Percentiles rank a stretch among this genome's conserved stretches.
Conservation (phyloP, 345 rosid genomes). For the Syzygium oleosum region DNA sequence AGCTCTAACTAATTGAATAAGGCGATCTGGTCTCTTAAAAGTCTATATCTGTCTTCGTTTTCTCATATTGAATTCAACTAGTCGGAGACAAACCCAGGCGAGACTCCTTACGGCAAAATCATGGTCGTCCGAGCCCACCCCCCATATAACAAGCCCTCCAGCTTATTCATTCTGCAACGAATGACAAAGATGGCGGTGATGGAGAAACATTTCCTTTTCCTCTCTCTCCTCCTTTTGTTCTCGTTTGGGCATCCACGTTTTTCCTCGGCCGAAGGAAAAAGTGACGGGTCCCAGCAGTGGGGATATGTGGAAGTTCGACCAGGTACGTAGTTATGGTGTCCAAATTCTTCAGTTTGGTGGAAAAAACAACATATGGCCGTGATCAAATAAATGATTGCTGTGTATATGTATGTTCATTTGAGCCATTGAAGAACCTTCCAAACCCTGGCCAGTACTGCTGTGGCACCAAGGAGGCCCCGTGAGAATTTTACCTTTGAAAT, state of each 20-base stretch:
- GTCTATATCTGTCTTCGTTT: background rate
- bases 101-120: background rate
- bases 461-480: constrained; percentile 42
- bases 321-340: constrained; percentile 4
- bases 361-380: background rate
- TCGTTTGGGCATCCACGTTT: background rate
- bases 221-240: background rate
- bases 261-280: constrained; percentile 6
- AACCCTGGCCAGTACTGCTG: constrained; percentile 30
- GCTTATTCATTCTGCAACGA: background rate
- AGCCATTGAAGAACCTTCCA: constrained; percentile 11
- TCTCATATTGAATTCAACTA: background rate
- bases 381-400: background rate
- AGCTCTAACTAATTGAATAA: background rate
- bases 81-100: background rate
- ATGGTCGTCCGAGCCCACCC: background rate
- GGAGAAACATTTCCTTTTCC: background rate
- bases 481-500: background rate
- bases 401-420: background rate
- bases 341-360: background rate
- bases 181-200: background rate
- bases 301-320: constrained; percentile 36
- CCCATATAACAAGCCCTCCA: background rate
- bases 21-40: background rate
- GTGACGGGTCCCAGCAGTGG: constrained; percentile 35